A percentile compares a stretch with the other conserved stretches of the same genome.
Conservation (phyloP, 257 asterid genomes). For the Orobanche coerulescens region DNA sequence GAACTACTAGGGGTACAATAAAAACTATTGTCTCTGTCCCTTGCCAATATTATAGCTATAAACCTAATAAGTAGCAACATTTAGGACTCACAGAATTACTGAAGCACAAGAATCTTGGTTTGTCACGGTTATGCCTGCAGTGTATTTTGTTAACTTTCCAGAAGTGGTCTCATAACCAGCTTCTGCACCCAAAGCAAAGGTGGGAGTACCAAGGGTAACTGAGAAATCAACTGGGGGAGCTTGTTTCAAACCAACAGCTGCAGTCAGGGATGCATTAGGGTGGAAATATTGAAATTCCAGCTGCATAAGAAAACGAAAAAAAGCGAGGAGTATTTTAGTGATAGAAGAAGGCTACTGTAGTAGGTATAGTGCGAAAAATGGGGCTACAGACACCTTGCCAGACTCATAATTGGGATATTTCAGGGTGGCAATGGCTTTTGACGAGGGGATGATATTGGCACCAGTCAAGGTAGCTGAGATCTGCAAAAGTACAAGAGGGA, state of each 20-base stretch:
- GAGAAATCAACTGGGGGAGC: slow-evolving; percentile 61
- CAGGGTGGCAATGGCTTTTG: slow-evolving; percentile 58
- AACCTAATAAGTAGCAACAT: neutral
- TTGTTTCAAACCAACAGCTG: slow-evolving; percentile 61
- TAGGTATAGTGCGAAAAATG: neutral
- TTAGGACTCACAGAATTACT: slow-evolving; percentile 56
- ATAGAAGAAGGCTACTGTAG: neutral
- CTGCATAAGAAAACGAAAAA: slow-evolving; percentile 36
- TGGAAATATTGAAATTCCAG: slow-evolving; percentile 74
- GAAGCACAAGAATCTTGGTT: slow-evolving; percentile 72
- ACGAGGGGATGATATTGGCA: slow-evolving; percentile 53
- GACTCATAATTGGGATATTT: slow-evolving; percentile 67
- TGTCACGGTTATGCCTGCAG: slow-evolving; percentile 67
- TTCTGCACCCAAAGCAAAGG: slow-evolving; percentile 80
- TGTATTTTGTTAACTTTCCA: slow-evolving; percentile 60
- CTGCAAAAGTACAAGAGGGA: slow-evolving; percentile 30
- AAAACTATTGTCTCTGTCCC: neutral
- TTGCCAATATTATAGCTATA: neutral
- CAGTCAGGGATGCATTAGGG: slow-evolving; percentile 67
- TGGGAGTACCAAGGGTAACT: slow-evolving; percentile 70
- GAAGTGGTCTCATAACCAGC: slow-evolving; percentile 71
- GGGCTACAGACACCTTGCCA: slow-evolving; percentile 55
- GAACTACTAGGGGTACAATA: no score
- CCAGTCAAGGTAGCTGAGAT: slow-evolving; percentile 50
- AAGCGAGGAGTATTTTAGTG: slow-evolving; percentile 13